Evolutionary conservation across 139 green algal genomes (phyloP).

Genomic region (Chlamydomonas sp.): DNA sequence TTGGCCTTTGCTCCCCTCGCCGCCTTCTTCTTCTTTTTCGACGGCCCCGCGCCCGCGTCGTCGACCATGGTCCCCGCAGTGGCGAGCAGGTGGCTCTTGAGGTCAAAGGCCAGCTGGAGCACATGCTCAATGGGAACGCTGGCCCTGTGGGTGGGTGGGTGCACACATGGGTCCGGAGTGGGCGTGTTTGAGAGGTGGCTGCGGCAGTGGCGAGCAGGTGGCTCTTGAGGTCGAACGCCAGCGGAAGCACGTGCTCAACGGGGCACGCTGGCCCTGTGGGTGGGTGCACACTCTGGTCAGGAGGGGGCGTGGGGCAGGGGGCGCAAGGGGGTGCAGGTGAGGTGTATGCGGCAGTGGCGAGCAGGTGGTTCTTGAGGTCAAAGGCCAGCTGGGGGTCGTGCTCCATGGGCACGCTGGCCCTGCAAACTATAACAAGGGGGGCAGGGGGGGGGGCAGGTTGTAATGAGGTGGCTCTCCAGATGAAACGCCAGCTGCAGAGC

Average conservation of each 20-base stretch:
- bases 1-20: background rate
- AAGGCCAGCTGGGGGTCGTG: conserved; percentile 32
- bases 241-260: conserved; percentile 38
- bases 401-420: conserved; percentile 38
- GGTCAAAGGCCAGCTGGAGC: conserved; percentile 24
- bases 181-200: background rate
- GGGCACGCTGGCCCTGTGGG: conserved; percentile 26
- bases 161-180: no score
- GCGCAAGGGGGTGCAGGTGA: background rate
- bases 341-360: conserved; percentile 25
- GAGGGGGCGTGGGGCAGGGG: background rate
- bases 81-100: conserved; percentile 46
- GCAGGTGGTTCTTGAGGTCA: conserved; percentile 42
- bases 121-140: conserved; percentile 46
- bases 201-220: conserved; percentile 40
- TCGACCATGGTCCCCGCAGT: conserved; percentile 2
- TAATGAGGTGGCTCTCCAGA: conserved; percentile 45
- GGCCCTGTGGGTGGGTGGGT: conserved; percentile 1
- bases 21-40: background rate
- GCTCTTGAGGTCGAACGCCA: conserved; percentile 29
- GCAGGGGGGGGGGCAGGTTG: conserved; percentile 2
- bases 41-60: background rate
- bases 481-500: conserved; percentile 29
- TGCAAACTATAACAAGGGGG: no score
- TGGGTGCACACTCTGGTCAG: background rate